Base-by-base conservation (phyloP, 1,139 yeast species). In the Blastobotrys ciferrii region DNA sequence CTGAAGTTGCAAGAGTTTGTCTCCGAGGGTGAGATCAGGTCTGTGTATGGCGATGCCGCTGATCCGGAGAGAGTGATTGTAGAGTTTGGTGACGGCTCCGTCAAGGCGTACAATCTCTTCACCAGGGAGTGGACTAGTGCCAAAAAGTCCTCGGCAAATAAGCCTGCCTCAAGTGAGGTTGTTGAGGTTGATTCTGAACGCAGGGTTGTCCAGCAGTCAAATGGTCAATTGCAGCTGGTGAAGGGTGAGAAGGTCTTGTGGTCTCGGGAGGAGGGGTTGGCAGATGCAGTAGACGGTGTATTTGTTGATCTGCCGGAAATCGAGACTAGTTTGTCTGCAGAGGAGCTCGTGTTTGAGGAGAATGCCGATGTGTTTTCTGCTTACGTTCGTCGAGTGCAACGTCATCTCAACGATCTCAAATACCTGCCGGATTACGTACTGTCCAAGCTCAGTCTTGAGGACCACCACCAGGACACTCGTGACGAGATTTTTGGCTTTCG, bases 191-290 rank as follows among this genome's bases (percentile, higher is more conserved):
- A 25, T 5, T 43, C 36, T n/a, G 46, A 25, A 18, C 23, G 35
- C 14, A 9, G 18, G 6, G 37, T 51, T 32, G 46, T 54, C 11
- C 51, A 52, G 35, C 48, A 47, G 14, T 12, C 48, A 2, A 50
- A 52, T 31, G 54, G 54, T 9, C 41, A 48, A n/a, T 40, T 50
- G 9, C 37, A 47, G 4, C 40, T 45, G 42, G 35, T 33, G 17
- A 18, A 39, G 4, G 15, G 23, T 15, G 28, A 31, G 13, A 20
- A 43, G n/a, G 45, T 41, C 6, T 12, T 33, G 11, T 80, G 84
- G 84, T 41, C 54, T 2, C 70, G 74, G 46, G 81, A 79, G 55
- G 80, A 75, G 56, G 73, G 80, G 0, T 52, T 76, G 7, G 66
- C 75, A 4, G 59, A 69, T 23, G 64, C 74, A 2, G 62, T 62